Conservation (phyloP, 129 eudicot species). For the Chrysanthemum seticuspe region DNA sequence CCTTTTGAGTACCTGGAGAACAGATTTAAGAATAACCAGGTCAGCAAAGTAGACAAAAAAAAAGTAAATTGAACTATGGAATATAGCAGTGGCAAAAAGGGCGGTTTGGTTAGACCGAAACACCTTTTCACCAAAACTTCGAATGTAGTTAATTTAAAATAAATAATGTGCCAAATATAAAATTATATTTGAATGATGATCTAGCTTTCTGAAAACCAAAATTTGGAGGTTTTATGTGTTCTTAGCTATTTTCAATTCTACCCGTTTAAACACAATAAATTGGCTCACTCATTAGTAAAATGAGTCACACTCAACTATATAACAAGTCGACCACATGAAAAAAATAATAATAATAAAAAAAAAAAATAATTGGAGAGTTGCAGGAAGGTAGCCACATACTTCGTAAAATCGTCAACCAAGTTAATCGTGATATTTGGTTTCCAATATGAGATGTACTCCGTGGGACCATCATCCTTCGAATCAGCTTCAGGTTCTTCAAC, state of each 20-base stretch:
- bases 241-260: not conserved
- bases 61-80: not conserved
- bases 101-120: not conserved
- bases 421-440: constrained; percentile 92
- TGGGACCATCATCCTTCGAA: constrained; percentile 64
- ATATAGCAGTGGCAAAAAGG: not conserved
- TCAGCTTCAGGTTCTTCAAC: constrained; percentile 56
- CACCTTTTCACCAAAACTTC: too few species aligned
- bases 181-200: too few species aligned
- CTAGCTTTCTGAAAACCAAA: not conserved
- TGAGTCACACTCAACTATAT: not conserved
- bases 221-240: not conserved
- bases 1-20: constrained; percentile 63
- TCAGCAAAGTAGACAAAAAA: constrained; percentile 8
- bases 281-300: not conserved
- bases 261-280: not conserved
- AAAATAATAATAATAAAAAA: too few species aligned
- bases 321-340: not conserved
- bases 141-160: too few species aligned
- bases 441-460: constrained; percentile 90
- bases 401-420: constrained; percentile 91
- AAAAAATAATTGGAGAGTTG: too few species aligned
- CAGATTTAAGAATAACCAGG: constrained; percentile 6
- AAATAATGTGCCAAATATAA: too few species aligned
- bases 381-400: constrained; percentile 36